Percentiles rank a stretch among this genome's conserved stretches.
Evolutionary conservation across 2,329 filamentous ascomycete genomes (phyloP).

Genomic region (Trichoderma asperellum): DNA sequence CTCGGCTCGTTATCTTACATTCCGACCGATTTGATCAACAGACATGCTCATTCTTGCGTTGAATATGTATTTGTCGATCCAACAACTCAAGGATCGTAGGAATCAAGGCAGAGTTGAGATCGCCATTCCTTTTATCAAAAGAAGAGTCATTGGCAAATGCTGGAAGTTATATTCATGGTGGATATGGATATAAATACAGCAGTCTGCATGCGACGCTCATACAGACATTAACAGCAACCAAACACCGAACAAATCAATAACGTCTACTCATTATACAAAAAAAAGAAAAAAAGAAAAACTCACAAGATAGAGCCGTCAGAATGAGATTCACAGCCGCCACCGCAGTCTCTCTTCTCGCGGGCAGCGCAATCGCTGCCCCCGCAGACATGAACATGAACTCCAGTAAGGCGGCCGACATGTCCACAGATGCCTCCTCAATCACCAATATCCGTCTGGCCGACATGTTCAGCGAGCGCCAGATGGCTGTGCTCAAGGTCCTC

Average conservation of each 20-base stretch:
- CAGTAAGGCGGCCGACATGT: not conserved
- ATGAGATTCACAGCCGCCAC: conserved; percentile 16
- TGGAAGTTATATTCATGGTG: not conserved
- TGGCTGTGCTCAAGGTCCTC: conserved; percentile 17
- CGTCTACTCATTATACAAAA: not conserved
- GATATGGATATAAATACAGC: not conserved
- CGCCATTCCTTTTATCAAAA: not conserved
- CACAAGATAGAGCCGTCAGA: not conserved
- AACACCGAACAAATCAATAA: not conserved
- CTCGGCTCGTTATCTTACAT: not conserved
- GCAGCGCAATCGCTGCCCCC: conserved; percentile 18
- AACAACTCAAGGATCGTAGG: not conserved
- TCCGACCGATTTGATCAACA: not conserved
- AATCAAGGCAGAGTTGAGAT: not conserved
- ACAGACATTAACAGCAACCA: not conserved
- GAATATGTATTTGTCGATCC: not conserved
- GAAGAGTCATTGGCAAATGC: not conserved
- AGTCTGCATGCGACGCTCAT: not conserved
- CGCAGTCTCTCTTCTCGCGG: conserved; percentile 13
- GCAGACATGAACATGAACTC: not conserved
- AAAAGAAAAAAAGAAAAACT: not conserved
- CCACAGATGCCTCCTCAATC: not conserved
- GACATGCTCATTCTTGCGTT: not conserved
- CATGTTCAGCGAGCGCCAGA: conserved; percentile 16
- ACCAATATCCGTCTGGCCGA: not conserved